A percentile compares a stretch with the other conserved stretches of the same genome.
Conservation (phyloP, 2,329 filamentous ascomycete genomes). For the Tolypocladium ovalisporum region DNA sequence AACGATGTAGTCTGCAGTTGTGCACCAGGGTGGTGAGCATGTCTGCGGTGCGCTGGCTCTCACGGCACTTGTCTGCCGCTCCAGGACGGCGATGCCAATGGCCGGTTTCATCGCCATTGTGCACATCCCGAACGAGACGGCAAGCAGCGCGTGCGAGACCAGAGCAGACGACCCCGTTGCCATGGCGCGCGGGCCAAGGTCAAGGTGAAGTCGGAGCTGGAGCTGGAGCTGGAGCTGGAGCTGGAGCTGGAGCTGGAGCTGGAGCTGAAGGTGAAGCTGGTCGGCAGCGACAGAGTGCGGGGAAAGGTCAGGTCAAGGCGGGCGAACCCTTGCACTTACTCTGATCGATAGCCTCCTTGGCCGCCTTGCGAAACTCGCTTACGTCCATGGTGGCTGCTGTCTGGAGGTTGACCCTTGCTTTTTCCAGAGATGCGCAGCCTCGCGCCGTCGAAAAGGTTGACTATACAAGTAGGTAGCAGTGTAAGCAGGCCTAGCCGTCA, state of each 20-base stretch:
- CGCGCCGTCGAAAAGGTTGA: background rate
- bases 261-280: background rate
- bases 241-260: background rate
- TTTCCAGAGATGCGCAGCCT: background rate
- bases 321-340: slow-evolving; percentile 42
- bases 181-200: too few species aligned
- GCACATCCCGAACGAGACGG: background rate
- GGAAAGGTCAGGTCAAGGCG: background rate
- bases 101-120: background rate
- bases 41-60: background rate
- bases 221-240: background rate
- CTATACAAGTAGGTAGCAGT: too few species aligned
- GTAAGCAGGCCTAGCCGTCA: background rate
- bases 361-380: slow-evolving; percentile 65
- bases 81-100: background rate
- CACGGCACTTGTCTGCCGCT: background rate
- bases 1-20: background rate
- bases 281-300: background rate
- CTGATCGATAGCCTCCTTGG: slow-evolving; percentile 69
- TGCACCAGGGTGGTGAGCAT: too few species aligned
- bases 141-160: background rate
- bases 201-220: background rate
- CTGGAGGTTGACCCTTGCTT: background rate
- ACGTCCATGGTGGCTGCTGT: slow-evolving; percentile 54
- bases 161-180: background rate